A percentile compares a stretch with the other conserved stretches of the same genome.
phyloP scores from a whole-genome alignment of 1,284 basidiomycete species.

The Moniliophthora roreri region DNA sequence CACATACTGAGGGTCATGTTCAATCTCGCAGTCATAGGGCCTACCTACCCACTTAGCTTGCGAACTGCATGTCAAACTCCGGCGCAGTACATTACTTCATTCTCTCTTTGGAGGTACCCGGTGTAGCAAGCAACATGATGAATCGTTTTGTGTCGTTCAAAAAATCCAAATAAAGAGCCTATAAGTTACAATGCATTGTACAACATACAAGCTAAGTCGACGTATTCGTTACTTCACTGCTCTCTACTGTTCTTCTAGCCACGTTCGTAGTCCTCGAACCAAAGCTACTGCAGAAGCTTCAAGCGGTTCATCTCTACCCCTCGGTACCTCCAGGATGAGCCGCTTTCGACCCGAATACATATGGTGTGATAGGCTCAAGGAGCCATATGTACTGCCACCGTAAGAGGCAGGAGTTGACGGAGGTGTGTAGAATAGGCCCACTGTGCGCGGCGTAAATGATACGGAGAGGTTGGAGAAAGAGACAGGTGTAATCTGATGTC shows the following conservation, averaged over 20 bases:
- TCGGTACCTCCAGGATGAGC: constrained; percentile 56
- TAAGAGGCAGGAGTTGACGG: constrained; percentile 7
- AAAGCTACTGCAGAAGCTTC: constrained; percentile 10
- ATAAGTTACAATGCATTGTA: too few relatives aligned
- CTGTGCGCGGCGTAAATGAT: constrained; percentile 57
- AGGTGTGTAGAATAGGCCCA: constrained; percentile 49
- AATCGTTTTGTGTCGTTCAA: too few relatives aligned
- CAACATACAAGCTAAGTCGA: too few relatives aligned
- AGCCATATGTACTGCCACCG: constrained; percentile 17
- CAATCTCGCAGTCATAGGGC: too few relatives aligned
- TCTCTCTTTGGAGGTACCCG: too few relatives aligned
- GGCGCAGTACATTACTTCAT: too few relatives aligned
- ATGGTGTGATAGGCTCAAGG: constrained; percentile 15
- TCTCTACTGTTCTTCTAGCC: constrained; percentile 6
- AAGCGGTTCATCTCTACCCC: constrained; percentile 25
- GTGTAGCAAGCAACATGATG: too few relatives aligned
- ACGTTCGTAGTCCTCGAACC: constrained; percentile 8
- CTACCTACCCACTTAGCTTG: too few relatives aligned
- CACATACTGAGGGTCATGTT: too few relatives aligned
- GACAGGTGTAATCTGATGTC: constrained; percentile 34
- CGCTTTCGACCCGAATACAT: constrained; percentile 37
- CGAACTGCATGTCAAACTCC: too few relatives aligned
- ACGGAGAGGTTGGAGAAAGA: constrained; percentile 55
- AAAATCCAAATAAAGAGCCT: too few relatives aligned
- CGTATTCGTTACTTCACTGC: too few relatives aligned